Conservation (phyloP, 1,284 basidiomycete species). For the Trametes sp. region DNA sequence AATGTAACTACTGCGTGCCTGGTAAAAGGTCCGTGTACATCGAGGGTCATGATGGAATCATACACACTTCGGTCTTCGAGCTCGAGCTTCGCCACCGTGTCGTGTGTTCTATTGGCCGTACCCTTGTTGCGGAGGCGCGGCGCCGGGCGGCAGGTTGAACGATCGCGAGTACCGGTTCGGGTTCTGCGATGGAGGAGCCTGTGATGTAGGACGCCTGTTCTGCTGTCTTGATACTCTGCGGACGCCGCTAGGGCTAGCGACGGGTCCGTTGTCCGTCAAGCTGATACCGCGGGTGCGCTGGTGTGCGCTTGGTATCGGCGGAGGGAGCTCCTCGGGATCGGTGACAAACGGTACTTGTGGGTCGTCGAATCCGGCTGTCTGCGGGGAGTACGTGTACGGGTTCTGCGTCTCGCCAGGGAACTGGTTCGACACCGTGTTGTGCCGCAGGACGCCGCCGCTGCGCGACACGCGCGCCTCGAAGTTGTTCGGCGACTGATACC, state of each 20-base stretch:
- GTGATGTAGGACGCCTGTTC: constrained; percentile 61
- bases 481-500: constrained; percentile 27
- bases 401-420: constrained; percentile 61
- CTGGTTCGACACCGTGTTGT: constrained; percentile 46
- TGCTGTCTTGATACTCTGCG: constrained; percentile 70
- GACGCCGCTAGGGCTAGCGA: constrained; percentile 78
- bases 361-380: constrained; percentile 48
- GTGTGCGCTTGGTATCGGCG: constrained; percentile 13
- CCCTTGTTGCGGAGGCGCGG: constrained; percentile 67
- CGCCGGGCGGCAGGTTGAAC: constrained; percentile 71
- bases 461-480: constrained; percentile 55
- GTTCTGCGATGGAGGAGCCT: constrained; percentile 65
- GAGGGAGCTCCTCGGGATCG: constrained; percentile 48
- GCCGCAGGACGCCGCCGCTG: constrained; percentile 51
- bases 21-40: constrained; percentile 30
- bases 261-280: constrained; percentile 81
- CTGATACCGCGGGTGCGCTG: constrained; percentile 65
- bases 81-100: too few species aligned
- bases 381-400: constrained; percentile 53
- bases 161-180: constrained; percentile 78
- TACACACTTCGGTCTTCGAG: constrained; percentile 14
- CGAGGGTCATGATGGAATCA: constrained; percentile 27
- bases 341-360: constrained; percentile 43
- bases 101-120: constrained; percentile 36
- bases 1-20: constrained; percentile 26